Evolutionary conservation across 2,329 filamentous ascomycete genomes (phyloP), one percentile per base, ranked within the genome.

Genomic region (Pseudocercospora musae): DNA sequence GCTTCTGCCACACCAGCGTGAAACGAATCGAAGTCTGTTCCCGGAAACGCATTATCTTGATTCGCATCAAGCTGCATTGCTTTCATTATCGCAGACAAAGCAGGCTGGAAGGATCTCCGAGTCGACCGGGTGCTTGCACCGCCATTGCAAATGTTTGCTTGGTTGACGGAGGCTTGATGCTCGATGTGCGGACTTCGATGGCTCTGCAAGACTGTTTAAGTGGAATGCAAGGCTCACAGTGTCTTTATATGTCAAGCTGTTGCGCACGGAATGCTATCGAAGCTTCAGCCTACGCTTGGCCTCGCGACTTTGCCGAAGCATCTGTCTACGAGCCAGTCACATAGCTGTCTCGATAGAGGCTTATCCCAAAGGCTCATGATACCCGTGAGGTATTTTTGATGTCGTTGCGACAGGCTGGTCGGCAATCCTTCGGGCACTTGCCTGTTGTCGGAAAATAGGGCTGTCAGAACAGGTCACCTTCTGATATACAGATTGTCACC

Each of bases 101-200:
- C 62, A 13, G 70, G 69, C 18, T 69, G 63, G 64, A 42, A 7
- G 61, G 54, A 27, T 69, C 60, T 50, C 69, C 69, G 15, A 72
- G 62, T 29, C 69, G 70, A 50, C 70, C 70, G 15, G 69, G 70
- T 15, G 60, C 57, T 23, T 65, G 64, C n/a, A 57, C 23, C 21
- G 50, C 15, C 48, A 44, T 37, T 33, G 18, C 29, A 44, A 44
- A 18, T 57, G 31, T 11, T 55, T 29, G 4, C 44, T n/a, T 40
- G 20, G 11, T 21, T 42, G 5, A 40, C 7, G n/a, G 48, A 21
- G 11, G 15, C 15, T 37, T 2, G n/a, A 4, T 37, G 13, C 10
- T 11, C 20, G 20, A 21, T 31, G 8, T 23, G 2, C 23, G 54
- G 4, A n/a, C n/a, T 13, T 21, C 13, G 13, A 10, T 23, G 1